Conservation (phyloP, 2,329 filamentous ascomycete genomes). For the Pseudocercospora ulei region DNA sequence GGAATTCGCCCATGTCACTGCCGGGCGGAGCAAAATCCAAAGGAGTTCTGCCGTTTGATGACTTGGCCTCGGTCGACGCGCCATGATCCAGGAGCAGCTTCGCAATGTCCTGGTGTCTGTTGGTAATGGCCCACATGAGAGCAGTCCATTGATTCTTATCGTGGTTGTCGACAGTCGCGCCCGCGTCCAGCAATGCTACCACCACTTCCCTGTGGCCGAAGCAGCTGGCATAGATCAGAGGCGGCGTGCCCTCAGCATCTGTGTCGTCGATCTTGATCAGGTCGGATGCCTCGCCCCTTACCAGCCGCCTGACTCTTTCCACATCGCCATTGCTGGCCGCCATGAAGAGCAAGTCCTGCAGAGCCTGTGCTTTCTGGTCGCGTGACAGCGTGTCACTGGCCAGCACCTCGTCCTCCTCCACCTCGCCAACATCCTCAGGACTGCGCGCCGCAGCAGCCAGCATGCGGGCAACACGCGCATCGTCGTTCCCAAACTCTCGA, state of each 20-base stretch:
- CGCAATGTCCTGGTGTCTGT: constrained; percentile 89
- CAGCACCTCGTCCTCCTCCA: constrained; percentile 71
- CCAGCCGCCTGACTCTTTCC: constrained; percentile 64
- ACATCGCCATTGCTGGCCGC: constrained; percentile 93
- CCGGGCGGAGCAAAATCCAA: constrained; percentile 93
- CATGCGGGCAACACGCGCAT: constrained; percentile 88
- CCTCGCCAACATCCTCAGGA: constrained; percentile 52
- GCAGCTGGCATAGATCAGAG: constrained; percentile 93
- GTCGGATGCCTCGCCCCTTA: constrained; percentile 61
- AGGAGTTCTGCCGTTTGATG: constrained; percentile 82
- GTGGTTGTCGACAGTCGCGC: constrained; percentile 81
- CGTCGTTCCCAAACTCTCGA: constrained; percentile 59
- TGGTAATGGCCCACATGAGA: constrained; percentile 99
- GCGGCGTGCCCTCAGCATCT: constrained; percentile 92
- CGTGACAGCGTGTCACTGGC: constrained; percentile 62
- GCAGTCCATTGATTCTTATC: constrained; percentile 96
- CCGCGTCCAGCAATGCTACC: constrained; percentile 68
- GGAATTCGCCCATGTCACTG: constrained; percentile 91
- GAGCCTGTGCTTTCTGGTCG: constrained; percentile 65
- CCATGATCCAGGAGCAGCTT: constrained; percentile 87
- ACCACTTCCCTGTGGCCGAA: constrained; percentile 93
- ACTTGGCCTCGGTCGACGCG: constrained; percentile 91
- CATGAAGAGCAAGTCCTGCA: constrained; percentile 87
- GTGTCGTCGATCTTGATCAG: constrained; percentile 77
- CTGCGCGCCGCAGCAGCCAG: constrained; percentile 78